Evolutionary conservation across 169 alveolate species (phyloP).

Genomic region (Fabrea salina): DNA sequence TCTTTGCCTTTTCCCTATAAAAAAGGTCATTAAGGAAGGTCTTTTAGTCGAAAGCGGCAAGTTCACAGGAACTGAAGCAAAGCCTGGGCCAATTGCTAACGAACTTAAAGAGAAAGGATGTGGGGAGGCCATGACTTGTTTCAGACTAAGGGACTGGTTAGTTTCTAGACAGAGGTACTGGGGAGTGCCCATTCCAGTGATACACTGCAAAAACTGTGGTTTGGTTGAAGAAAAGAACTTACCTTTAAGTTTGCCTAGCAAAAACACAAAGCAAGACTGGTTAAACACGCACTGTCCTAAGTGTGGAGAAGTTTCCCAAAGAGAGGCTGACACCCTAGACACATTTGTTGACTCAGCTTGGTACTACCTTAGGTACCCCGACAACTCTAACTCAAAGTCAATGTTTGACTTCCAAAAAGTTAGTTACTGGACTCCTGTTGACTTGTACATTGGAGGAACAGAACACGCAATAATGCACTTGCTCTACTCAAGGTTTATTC

Average conservation of each 20-base stretch:
- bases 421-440: constrained; percentile 90
- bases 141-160: constrained; percentile 86
- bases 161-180: constrained; percentile 90
- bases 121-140: not conserved
- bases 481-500: constrained; percentile 90
- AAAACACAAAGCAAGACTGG: constrained; percentile 38
- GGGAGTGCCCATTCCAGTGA: constrained; percentile 94
- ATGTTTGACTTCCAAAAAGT: constrained; percentile 50
- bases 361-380: constrained; percentile 88
- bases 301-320: constrained; percentile 41
- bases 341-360: constrained; percentile 94
- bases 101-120: not conserved
- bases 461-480: constrained; percentile 93
- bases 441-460: constrained; percentile 91
- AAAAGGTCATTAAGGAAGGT: constrained; percentile 16
- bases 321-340: constrained; percentile 89
- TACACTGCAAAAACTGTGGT: constrained; percentile 45
- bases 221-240: constrained; percentile 27
- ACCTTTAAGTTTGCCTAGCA: constrained; percentile 46
- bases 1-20: not conserved
- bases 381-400: constrained; percentile 61
- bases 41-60: constrained; percentile 7
- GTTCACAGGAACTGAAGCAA: not conserved
- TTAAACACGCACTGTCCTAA: constrained; percentile 44
- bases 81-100: too few species aligned